phyloP scores from a whole-genome alignment of 2,329 filamentous ascomycete species.

The Colletotrichum lindemuthianum region DNA sequence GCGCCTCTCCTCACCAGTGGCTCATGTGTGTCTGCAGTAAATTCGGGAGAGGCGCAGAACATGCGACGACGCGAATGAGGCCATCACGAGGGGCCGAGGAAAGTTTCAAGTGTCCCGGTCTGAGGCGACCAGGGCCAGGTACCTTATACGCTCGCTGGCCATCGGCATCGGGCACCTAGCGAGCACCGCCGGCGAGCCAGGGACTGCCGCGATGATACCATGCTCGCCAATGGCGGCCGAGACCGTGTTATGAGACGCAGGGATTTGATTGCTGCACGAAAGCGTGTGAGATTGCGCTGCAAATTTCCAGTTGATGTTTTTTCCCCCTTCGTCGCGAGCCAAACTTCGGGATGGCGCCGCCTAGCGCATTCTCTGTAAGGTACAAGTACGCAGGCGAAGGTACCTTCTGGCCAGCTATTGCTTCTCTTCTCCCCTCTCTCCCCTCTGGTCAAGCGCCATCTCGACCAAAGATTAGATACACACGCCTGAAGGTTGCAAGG shows the following conservation, averaged over 20 bases:
- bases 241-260: background rate
- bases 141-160: background rate
- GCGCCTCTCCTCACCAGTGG: background rate
- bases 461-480: no score
- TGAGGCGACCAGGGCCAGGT: constrained; percentile 30
- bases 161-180: no score
- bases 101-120: constrained; percentile 33
- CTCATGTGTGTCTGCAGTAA: constrained; percentile 8
- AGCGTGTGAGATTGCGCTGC: constrained; percentile 8
- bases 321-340: background rate
- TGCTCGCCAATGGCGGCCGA: background rate
- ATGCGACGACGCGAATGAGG: constrained; percentile 33
- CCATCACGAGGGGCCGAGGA: constrained; percentile 30
- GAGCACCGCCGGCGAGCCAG: no score
- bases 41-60: constrained; percentile 13
- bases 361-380: background rate
- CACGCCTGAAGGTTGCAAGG: no score
- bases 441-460: no score
- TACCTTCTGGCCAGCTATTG: no score
- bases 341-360: constrained; percentile 15
- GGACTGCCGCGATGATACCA: no score
- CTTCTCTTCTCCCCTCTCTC: no score
- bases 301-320: background rate
- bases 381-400: no score
- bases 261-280: background rate